A percentile compares a stretch with the other conserved stretches of the same genome.
These are phyloP conservation scores for Byssothecium circinans DNA, from an alignment of 2,329 filamentous ascomycete species.

Conservation along the genomic window DNA sequence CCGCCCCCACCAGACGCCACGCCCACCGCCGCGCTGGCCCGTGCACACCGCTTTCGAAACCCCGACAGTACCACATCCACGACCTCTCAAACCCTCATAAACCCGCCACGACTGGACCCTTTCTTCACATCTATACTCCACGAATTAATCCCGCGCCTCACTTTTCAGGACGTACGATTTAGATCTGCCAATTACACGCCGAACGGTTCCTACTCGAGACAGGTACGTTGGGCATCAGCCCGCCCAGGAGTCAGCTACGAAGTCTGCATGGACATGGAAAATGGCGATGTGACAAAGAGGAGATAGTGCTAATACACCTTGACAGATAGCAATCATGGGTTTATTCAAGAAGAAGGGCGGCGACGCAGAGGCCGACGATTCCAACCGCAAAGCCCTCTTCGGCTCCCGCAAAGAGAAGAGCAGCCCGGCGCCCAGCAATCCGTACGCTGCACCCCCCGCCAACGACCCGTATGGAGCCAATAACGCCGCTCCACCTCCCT, in stretches of 20 bases:
- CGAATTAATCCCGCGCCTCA: background rate
- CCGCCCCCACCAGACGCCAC: background rate
- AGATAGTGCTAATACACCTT: too few relatives aligned
- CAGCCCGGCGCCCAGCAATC: slow-evolving; percentile 52
- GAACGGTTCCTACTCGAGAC: too few relatives aligned
- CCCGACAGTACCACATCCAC: background rate
- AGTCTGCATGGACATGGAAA: too few relatives aligned
- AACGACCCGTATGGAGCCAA: slow-evolving; percentile 56
- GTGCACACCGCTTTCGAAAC: background rate
- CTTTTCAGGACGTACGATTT: slow-evolving; percentile 1
- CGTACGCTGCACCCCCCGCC: slow-evolving; percentile 57
- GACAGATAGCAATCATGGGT: slow-evolving; percentile 39
- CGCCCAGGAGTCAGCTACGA: too few relatives aligned
- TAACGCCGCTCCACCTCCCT: slow-evolving; percentile 41
- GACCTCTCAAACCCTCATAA: background rate
- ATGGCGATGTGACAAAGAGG: too few relatives aligned
- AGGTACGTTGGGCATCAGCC: too few relatives aligned
- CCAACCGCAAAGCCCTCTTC: slow-evolving; percentile 62
- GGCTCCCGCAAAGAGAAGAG: slow-evolving; percentile 57
- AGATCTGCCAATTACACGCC: background rate
- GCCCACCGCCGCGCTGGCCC: background rate
- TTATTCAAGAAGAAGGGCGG: slow-evolving; percentile 57
- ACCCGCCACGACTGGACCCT: background rate
- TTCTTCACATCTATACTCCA: background rate
- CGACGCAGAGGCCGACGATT: slow-evolving; percentile 54